Percentiles rank a stretch among this genome's conserved stretches.
Evolutionary conservation across 2,329 filamentous ascomycete species (phyloP).

Genomic region (Xenosphaeropsis pyriputrescens): DNA sequence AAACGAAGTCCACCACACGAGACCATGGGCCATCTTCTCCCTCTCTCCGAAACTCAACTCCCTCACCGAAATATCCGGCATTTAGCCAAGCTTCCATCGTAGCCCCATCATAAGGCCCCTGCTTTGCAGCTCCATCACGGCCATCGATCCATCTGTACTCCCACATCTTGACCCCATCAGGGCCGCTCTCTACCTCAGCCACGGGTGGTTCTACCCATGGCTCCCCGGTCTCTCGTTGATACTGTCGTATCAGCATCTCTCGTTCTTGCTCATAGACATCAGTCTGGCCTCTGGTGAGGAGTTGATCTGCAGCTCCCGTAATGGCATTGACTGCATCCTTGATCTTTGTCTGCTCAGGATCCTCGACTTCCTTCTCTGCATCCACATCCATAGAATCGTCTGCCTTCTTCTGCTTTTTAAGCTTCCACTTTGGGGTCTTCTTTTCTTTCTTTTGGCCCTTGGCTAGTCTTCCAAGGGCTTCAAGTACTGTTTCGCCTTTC

Average conservation of each 20-base stretch:
- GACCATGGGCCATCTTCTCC: conserved; percentile 30
- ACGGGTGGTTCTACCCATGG: conserved; percentile 53
- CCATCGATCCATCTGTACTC: conserved; percentile 90
- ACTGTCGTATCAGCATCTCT: conserved; percentile 72
- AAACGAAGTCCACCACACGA: conserved; percentile 19
- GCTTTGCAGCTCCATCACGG: conserved; percentile 59
- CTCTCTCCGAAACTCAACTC: conserved; percentile 60
- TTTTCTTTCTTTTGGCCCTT: conserved; percentile 47
- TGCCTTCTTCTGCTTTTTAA: conserved; percentile 49
- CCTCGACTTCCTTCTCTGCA: conserved; percentile 34
- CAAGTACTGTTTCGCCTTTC: conserved; percentile 70
- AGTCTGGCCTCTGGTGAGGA: conserved; percentile 67
- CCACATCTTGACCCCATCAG: conserved; percentile 41
- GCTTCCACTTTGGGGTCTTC: conserved; percentile 51
- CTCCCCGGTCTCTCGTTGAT: conserved; percentile 72
- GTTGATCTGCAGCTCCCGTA: conserved; percentile 77
- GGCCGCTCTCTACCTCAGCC: conserved; percentile 16
- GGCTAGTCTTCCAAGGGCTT: conserved; percentile 72
- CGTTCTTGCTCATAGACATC: conserved; percentile 89
- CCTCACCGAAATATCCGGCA: conserved; percentile 84
- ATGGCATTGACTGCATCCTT: conserved; percentile 66
- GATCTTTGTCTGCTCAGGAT: conserved; percentile 54
- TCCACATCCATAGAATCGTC: conserved; percentile 59
- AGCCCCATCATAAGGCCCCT: conserved; percentile 74
- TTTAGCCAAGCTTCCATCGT: conserved; percentile 88